Conservation (phyloP, 164 flowering plant genomes). For the Tetracentron sinense region DNA sequence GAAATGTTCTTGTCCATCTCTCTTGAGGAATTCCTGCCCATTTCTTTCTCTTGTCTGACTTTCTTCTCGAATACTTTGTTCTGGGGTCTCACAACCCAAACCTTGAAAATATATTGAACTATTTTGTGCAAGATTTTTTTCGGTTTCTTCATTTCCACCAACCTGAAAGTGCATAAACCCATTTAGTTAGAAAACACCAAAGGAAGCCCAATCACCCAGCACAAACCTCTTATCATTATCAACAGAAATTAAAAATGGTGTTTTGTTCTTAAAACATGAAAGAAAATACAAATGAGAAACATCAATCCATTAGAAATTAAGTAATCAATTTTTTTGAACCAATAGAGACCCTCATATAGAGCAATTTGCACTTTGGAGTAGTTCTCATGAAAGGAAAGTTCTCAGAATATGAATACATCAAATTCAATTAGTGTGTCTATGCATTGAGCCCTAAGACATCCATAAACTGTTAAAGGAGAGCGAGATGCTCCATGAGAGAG, state of each 20-base stretch:
- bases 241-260: not conserved
- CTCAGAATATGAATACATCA: not conserved
- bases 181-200: slow-evolving; percentile 4
- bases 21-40: slow-evolving; percentile 7
- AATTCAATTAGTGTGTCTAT: not conserved
- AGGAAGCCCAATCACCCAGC: not conserved
- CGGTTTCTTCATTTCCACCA: slow-evolving; percentile 6
- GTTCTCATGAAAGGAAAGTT: not conserved
- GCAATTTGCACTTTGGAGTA: no score
- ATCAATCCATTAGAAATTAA: not conserved
- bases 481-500: not conserved
- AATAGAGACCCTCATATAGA: not conserved
- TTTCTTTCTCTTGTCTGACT: not conserved
- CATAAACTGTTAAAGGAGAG: not conserved
- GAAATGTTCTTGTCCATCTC: not conserved
- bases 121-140: not conserved
- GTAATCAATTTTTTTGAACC: not conserved
- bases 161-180: slow-evolving; percentile 19
- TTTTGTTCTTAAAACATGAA: not conserved
- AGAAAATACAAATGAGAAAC: not conserved
- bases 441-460: not conserved
- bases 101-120: not conserved
- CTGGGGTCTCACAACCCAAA: not conserved
- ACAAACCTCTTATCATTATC: not conserved
- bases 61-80: not conserved